Evolutionary conservation across 2,329 filamentous ascomycete species (phyloP).

Genomic region (Fusarium subglutinans): DNA sequence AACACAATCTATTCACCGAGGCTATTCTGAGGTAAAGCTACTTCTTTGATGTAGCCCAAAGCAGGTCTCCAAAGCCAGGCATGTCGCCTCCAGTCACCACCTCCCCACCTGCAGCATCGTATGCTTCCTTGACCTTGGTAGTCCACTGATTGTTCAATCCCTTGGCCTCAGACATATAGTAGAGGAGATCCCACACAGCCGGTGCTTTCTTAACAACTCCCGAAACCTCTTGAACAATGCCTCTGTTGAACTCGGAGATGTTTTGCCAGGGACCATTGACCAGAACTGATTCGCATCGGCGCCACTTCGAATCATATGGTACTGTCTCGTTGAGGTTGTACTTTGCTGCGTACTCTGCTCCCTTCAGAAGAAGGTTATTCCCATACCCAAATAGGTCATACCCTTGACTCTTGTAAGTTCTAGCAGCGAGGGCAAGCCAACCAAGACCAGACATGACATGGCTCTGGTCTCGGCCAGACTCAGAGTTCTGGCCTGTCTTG

Average conservation of each 20-base stretch:
- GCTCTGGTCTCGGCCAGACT: not conserved
- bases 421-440: not conserved
- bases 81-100: not conserved
- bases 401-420: not conserved
- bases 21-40: not conserved
- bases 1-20: rapidly evolving
- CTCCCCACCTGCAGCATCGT: not conserved
- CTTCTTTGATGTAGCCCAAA: not conserved
- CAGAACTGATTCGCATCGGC: not conserved
- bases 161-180: not conserved
- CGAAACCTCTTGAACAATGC: not conserved
- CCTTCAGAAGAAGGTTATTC: not conserved
- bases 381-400: not conserved
- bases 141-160: not conserved
- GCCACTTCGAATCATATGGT: not conserved
- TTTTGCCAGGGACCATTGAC: not conserved
- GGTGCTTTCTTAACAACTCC: not conserved
- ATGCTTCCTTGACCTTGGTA: not conserved
- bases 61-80: not conserved
- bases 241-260: not conserved
- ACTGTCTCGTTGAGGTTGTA: not conserved
- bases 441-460: not conserved
- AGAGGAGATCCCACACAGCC: not conserved
- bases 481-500: not conserved
- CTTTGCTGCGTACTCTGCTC: not conserved